Percentiles rank a stretch among this genome's conserved stretches.
Conservation (phyloP, 495 filamentous ascomycete genomes). For the Tuber umbilicatum region DNA sequence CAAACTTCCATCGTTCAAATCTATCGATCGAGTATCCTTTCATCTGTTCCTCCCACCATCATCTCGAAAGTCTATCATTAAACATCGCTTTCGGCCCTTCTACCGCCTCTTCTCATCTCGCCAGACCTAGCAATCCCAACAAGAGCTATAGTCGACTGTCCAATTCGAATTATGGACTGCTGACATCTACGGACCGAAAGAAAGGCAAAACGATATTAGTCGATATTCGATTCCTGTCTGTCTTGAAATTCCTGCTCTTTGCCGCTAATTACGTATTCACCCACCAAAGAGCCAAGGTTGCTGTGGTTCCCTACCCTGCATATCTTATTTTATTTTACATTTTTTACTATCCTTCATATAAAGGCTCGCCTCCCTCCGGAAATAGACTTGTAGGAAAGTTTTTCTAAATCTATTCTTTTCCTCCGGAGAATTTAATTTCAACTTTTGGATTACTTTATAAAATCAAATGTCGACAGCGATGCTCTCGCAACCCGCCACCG, state of each 20-base stretch:
- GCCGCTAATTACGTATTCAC: constrained; percentile 30
- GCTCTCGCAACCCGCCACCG: constrained; percentile 33
- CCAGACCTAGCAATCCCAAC: not conserved
- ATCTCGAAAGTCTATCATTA: not conserved
- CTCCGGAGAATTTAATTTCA: not conserved
- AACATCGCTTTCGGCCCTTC: not conserved
- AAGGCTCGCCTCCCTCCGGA: constrained; percentile 16
- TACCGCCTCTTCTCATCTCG: not conserved
- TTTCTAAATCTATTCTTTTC: constrained; percentile 18
- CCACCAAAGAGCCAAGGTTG: constrained; percentile 25
- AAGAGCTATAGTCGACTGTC: constrained; percentile 20
- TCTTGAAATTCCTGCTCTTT: constrained; percentile 17
- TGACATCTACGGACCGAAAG: constrained; percentile 15
- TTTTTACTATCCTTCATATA: constrained; percentile 16
- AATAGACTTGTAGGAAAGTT: constrained; percentile 24
- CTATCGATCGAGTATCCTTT: constrained; percentile 7
- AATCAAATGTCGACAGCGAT: constrained; percentile 38
- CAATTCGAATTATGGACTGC: constrained; percentile 36
- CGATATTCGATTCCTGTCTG: constrained; percentile 29
- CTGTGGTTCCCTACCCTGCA: constrained; percentile 25
- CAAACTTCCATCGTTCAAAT: constrained; percentile 13
- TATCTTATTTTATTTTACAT: not conserved
- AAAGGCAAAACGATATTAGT: constrained; percentile 18
- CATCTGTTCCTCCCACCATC: constrained; percentile 2
- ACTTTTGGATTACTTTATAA: constrained; percentile 11